A percentile compares a stretch with the other conserved stretches of the same genome.
Evolutionary conservation across 179 eudicot genomes (phyloP).

Genomic region (Monotropa hypopitys): DNA sequence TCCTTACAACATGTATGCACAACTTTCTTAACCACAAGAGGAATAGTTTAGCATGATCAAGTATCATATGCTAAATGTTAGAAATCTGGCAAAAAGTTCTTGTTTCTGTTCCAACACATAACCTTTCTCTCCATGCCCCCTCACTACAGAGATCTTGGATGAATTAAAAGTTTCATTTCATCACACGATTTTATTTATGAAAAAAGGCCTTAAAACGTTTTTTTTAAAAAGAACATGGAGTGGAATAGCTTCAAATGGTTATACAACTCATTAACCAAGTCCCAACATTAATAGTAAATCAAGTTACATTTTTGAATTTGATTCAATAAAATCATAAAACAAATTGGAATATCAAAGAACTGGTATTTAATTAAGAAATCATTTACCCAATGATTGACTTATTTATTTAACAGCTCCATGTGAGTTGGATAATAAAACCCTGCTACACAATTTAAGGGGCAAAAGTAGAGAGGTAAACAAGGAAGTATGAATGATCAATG

Average conservation of each 20-base stretch:
- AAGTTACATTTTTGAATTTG: no score
- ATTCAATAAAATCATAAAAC: no score
- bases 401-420: not conserved
- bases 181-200: not conserved
- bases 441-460: not conserved
- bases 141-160: not conserved
- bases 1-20: no score
- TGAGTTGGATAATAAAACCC: not conserved
- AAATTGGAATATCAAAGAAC: not conserved
- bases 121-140: not conserved
- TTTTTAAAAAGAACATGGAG: not conserved
- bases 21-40: no score
- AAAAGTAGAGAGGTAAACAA: not conserved
- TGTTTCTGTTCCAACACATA: not conserved
- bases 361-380: not conserved
- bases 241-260: not conserved
- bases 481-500: not conserved
- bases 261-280: not conserved
- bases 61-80: not conserved
- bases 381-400: not conserved
- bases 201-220: not conserved
- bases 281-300: no score
- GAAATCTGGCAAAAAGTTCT: not conserved
- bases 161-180: not conserved
- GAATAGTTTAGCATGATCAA: not conserved